Conservation (phyloP, 108 stramenopile genomes). For the Pelagomonas calceolata region DNA sequence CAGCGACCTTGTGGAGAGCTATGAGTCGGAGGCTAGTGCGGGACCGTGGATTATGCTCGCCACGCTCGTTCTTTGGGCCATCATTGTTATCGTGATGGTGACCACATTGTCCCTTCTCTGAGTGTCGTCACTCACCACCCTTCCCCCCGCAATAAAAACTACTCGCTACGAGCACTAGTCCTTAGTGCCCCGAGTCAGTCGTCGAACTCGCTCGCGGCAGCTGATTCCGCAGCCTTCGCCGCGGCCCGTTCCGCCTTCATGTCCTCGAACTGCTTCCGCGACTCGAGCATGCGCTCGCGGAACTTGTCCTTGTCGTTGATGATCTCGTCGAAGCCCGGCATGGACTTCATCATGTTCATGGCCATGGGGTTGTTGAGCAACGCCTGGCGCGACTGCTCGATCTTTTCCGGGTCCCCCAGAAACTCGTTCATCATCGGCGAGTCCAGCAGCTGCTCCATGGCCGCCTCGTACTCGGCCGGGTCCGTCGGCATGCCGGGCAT, state of each 20-base stretch:
- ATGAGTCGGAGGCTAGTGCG: too few species aligned
- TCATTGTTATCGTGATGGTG: too few species aligned
- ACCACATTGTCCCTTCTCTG: too few species aligned
- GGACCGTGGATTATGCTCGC: too few species aligned
- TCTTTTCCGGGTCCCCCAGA: slow-evolving; percentile 57
- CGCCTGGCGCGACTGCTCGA: slow-evolving; percentile 67
- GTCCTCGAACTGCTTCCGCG: slow-evolving; percentile 45
- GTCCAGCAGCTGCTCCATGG: slow-evolving; percentile 53
- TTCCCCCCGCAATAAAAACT: too few species aligned
- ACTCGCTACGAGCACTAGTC: too few species aligned
- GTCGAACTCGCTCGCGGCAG: too few species aligned
- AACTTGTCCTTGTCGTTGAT: slow-evolving; percentile 47
- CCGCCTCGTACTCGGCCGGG: slow-evolving; percentile 7
- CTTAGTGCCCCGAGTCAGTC: too few species aligned
- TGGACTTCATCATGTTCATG: slow-evolving; percentile 55
- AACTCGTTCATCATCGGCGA: slow-evolving; percentile 61
- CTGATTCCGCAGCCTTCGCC: too few species aligned
- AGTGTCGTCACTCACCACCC: too few species aligned
- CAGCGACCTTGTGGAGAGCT: too few species aligned
- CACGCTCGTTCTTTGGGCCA: too few species aligned
- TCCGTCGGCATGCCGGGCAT: not conserved
- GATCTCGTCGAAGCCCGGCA: slow-evolving; percentile 71
- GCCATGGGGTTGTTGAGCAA: slow-evolving; percentile 68
- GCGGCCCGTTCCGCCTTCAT: slow-evolving; percentile 11
- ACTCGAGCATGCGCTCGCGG: slow-evolving; percentile 50